Percentiles rank a stretch among this genome's conserved stretches.
These are phyloP conservation scores for Leccinum angustisporum DNA, from an alignment of 1,284 basidiomycete genomes.

Conservation along the genomic window DNA sequence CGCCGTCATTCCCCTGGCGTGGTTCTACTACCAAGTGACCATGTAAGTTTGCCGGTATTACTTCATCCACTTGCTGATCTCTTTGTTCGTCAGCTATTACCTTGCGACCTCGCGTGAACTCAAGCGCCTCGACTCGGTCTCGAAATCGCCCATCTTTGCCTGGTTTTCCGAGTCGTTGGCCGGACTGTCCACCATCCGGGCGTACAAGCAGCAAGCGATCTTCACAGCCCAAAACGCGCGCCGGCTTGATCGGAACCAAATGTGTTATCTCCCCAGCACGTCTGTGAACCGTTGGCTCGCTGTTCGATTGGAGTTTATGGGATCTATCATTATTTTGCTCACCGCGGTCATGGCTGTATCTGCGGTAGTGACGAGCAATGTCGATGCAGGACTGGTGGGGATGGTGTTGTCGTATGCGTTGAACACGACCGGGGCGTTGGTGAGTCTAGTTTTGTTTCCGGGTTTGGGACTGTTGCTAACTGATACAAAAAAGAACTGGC, in stretches of 20 bases:
- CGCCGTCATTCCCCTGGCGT: constrained; percentile 70
- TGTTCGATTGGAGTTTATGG: constrained; percentile 80
- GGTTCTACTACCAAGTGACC: constrained; percentile 79
- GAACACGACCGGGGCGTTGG: constrained; percentile 74
- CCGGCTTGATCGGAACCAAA: constrained; percentile 82
- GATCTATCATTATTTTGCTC: constrained; percentile 77
- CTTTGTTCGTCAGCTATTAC: constrained; percentile 65
- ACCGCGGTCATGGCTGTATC: constrained; percentile 71
- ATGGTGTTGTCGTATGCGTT: constrained; percentile 86
- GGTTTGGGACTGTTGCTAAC: background rate
- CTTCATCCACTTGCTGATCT: constrained; percentile 2
- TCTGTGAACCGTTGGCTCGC: constrained; percentile 82
- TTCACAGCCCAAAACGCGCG: constrained; percentile 81
- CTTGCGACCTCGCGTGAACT: constrained; percentile 89
- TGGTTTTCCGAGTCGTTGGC: constrained; percentile 87
- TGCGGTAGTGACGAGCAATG: constrained; percentile 67
- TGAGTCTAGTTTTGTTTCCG: constrained; percentile 34
- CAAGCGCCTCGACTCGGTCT: constrained; percentile 89
- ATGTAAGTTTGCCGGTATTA: constrained; percentile 42
- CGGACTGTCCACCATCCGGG: constrained; percentile 86
- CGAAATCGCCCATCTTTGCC: constrained; percentile 88
- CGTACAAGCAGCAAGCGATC: constrained; percentile 69
- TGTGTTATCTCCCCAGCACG: constrained; percentile 74
- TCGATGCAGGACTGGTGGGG: constrained; percentile 92
- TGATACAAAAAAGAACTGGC: constrained; percentile 66